Conservation (phyloP, 495 filamentous ascomycete genomes). For the Niebla homalea region DNA sequence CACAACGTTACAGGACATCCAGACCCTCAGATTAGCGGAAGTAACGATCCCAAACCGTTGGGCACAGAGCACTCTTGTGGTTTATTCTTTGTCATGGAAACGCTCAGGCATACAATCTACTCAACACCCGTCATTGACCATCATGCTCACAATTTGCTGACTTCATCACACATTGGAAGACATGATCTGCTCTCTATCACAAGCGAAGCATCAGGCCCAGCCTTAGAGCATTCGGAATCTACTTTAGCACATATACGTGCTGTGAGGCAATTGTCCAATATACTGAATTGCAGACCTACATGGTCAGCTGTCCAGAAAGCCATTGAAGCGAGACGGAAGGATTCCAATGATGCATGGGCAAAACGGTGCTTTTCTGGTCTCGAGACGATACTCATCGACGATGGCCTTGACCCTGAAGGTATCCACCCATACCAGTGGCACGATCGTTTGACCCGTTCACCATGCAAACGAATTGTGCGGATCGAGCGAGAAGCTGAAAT, state of each 20-base stretch:
- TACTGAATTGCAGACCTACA: conserved; percentile 44
- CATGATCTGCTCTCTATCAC: conserved; percentile 43
- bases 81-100: background rate
- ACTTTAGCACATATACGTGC: conserved; percentile 60
- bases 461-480: conserved; percentile 66
- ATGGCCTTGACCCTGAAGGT: conserved; percentile 49
- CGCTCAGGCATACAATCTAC: conserved; percentile 30
- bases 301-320: conserved; percentile 52
- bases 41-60: too few species aligned
- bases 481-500: conserved; percentile 66
- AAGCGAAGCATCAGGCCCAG: conserved; percentile 59
- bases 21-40: too few species aligned
- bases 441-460: conserved; percentile 45
- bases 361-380: conserved; percentile 57
- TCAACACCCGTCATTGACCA: conserved; percentile 73
- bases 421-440: conserved; percentile 57
- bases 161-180: conserved; percentile 28
- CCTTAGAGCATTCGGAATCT: conserved; percentile 43
- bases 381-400: conserved; percentile 68
- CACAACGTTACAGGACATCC: too few species aligned
- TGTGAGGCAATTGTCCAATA: conserved; percentile 49
- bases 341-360: conserved; percentile 45
- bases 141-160: conserved; percentile 71
- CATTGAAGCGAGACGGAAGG: conserved; percentile 39
- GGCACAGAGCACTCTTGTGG: too few species aligned